Evolutionary conservation across 2,329 filamentous ascomycete species (phyloP).

Genomic region (Arthrobotrys sinensis): DNA sequence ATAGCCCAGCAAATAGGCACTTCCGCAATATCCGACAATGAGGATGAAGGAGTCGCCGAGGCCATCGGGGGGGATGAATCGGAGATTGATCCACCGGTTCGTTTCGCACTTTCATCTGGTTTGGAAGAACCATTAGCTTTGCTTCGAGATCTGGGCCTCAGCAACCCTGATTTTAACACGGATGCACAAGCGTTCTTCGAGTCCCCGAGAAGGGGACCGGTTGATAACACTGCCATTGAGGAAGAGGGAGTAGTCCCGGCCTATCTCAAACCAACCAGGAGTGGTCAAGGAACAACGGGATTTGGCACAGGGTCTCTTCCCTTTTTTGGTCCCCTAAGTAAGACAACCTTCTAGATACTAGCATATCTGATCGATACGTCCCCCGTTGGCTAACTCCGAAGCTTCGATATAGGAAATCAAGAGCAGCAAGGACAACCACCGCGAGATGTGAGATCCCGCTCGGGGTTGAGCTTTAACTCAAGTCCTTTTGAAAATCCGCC

Average conservation of each 20-base stretch:
- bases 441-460: neutral
- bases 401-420: neutral
- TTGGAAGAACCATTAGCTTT: neutral
- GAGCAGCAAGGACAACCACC: neutral
- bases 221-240: neutral
- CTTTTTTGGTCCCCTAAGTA: neutral
- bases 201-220: neutral
- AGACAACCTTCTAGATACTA: neutral
- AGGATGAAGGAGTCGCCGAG: neutral
- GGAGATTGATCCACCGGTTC: neutral
- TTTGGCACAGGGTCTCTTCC: neutral
- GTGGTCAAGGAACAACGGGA: neutral
- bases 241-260: neutral
- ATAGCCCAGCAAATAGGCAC: constrained; percentile 2
- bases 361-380: neutral
- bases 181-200: neutral
- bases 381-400: neutral
- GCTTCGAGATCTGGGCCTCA: neutral
- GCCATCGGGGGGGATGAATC: neutral
- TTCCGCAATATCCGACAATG: neutral
- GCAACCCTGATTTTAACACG: neutral
- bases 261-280: neutral
- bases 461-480: neutral
- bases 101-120: neutral
- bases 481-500: neutral